Evolutionary conservation across 352 stramenopile genomes (phyloP).

Genomic region (Phytophthora pisi): DNA sequence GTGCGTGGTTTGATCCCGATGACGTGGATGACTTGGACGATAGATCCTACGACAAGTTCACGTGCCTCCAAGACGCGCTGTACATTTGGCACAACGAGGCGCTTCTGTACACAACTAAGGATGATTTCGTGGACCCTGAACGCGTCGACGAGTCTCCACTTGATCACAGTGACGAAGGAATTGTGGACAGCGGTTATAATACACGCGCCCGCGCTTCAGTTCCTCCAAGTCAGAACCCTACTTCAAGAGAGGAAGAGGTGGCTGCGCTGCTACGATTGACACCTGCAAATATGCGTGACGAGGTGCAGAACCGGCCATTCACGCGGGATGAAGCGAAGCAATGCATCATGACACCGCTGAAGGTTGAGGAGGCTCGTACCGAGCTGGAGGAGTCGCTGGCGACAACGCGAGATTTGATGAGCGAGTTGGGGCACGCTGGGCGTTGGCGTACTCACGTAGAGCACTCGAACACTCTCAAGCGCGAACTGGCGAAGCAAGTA

Average conservation of each 20-base stretch:
- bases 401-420: constrained; percentile 59
- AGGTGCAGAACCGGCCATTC: constrained; percentile 43
- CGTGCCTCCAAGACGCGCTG: constrained; percentile 78
- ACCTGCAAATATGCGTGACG: constrained; percentile 46
- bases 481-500: constrained; percentile 55
- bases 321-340: constrained; percentile 38
- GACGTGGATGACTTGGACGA: constrained; percentile 48
- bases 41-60: constrained; percentile 83
- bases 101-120: constrained; percentile 66
- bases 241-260: constrained; percentile 32
- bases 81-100: constrained; percentile 72
- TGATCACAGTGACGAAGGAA: constrained; percentile 9
- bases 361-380: constrained; percentile 34
- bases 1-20: constrained; percentile 66
- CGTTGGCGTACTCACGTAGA: constrained; percentile 70
- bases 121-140: constrained; percentile 39
- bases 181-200: constrained; percentile 10
- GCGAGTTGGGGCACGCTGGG: constrained; percentile 55
- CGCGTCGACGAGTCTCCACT: constrained; percentile 10
- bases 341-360: constrained; percentile 35
- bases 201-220: constrained; percentile 5
- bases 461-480: constrained; percentile 67
- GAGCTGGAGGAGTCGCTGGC: constrained; percentile 58
- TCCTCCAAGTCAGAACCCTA: not conserved
- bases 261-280: constrained; percentile 47